phyloP scores from a whole-genome alignment of 371 early-diverging fungal species.

The Umbelopsis sp. region DNA sequence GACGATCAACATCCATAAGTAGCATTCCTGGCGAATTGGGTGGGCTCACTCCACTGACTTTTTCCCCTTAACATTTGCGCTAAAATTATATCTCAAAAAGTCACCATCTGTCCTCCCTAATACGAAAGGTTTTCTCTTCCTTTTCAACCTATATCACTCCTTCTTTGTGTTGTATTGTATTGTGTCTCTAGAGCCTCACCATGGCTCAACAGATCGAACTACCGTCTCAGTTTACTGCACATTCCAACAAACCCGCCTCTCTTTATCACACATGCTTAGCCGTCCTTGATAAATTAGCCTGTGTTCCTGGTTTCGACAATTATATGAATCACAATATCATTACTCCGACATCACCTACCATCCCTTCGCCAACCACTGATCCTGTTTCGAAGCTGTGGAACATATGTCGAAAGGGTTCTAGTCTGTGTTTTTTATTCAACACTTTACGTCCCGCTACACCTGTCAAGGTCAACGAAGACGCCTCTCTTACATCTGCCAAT shows the following conservation, averaged over 20 bases:
- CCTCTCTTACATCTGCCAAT: slow-evolving; percentile 62
- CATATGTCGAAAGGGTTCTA: slow-evolving; percentile 85
- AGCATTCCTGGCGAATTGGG: background rate
- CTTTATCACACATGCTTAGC: slow-evolving; percentile 69
- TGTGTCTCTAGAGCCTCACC: background rate
- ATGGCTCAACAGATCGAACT: slow-evolving; percentile 16
- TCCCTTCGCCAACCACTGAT: slow-evolving; percentile 45
- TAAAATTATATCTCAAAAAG: slow-evolving; percentile 5
- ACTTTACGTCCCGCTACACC: slow-evolving; percentile 64
- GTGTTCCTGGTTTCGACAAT: slow-evolving; percentile 62
- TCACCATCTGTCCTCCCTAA: background rate
- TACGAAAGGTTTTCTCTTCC: background rate
- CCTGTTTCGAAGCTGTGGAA: slow-evolving; percentile 89
- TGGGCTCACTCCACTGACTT: background rate
- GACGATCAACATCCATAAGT: background rate
- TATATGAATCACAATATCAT: slow-evolving; percentile 48
- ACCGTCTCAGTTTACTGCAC: background rate
- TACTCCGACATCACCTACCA: slow-evolving; percentile 19
- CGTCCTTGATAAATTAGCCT: slow-evolving; percentile 59
- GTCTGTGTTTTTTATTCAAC: slow-evolving; percentile 84
- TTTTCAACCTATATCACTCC: background rate
- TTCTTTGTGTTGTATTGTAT: background rate
- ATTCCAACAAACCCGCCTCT: slow-evolving; percentile 49
- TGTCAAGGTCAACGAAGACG: slow-evolving; percentile 54
- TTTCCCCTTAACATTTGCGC: background rate